Conservation (phyloP, 805 yeast genomes). For the Candida ipomoeae region DNA sequence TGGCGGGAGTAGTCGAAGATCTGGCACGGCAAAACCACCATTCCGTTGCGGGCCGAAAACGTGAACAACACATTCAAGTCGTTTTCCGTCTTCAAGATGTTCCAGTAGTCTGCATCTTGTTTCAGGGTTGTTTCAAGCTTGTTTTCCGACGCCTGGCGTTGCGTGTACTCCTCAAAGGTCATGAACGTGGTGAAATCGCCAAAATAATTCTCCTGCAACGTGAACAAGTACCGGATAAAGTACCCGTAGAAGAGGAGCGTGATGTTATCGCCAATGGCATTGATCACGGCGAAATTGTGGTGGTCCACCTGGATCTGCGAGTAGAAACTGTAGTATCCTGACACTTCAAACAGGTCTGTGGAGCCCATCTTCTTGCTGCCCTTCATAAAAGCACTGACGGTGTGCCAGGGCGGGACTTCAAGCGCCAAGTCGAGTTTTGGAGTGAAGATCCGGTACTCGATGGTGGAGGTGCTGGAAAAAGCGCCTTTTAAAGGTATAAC, state of each 20-base stretch:
- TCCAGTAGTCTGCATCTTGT: conserved; percentile 30
- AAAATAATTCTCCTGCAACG: conserved; percentile 80
- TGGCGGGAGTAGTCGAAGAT: conserved; percentile 63
- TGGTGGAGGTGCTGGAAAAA: conserved; percentile 47
- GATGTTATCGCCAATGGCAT: conserved; percentile 62
- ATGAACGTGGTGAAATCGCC: conserved; percentile 81
- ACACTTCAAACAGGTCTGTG: conserved; percentile 54
- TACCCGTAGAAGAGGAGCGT: conserved; percentile 76
- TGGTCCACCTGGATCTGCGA: conserved; percentile 58
- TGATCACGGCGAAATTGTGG: conserved; percentile 64
- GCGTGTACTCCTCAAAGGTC: conserved; percentile 73
- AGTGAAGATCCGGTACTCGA: conserved; percentile 50
- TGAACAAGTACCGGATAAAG: conserved; percentile 68
- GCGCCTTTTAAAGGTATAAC: conserved; percentile 58
- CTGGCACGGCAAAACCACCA: conserved; percentile 67
- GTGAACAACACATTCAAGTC: conserved; percentile 76
- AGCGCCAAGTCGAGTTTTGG: conserved; percentile 58
- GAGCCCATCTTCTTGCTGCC: conserved; percentile 59
- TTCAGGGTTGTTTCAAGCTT: not conserved
- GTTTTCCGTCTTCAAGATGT: conserved; percentile 50
- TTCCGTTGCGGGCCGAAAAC: conserved; percentile 66
- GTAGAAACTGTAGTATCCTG: conserved; percentile 64
- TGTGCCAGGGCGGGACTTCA: conserved; percentile 91
- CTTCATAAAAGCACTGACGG: conserved; percentile 66
- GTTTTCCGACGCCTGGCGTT: conserved; percentile 2